Conservation (phyloP, 129 eudicot species). For the Lactuca saligna region DNA sequence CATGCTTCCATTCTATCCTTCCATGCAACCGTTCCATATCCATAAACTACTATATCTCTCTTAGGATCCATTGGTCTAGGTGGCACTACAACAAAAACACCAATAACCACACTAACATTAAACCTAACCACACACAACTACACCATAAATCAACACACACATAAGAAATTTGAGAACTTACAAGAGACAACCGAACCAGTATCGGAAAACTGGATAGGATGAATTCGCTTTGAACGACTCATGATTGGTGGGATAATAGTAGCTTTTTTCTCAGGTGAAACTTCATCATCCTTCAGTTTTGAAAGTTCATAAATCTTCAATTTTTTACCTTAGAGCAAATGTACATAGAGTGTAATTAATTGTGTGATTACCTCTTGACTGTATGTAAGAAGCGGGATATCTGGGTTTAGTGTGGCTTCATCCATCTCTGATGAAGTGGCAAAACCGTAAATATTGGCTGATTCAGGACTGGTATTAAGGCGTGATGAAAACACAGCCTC, state of each 20-base stretch:
- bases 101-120: background rate
- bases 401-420: conserved; percentile 30
- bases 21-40: conserved; percentile 72
- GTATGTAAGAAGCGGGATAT: conserved; percentile 62
- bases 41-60: conserved; percentile 55
- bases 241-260: conserved; percentile 39
- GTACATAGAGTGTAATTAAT: background rate
- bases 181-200: conserved; percentile 63
- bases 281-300: conserved; percentile 34
- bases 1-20: conserved; percentile 61
- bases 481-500: conserved; percentile 40
- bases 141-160: background rate
- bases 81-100: conserved; percentile 40
- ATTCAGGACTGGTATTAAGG: conserved; percentile 37
- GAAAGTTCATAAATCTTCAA: background rate
- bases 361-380: conserved; percentile 51
- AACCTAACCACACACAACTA: background rate
- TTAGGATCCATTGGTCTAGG: conserved; percentile 65
- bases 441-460: conserved; percentile 50
- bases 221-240: conserved; percentile 30
- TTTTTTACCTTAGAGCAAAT: conserved; percentile 10
- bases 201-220: conserved; percentile 36
- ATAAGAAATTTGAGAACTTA: conserved; percentile 33
- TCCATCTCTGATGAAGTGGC: conserved; percentile 40
- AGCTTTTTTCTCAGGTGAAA: conserved; percentile 27